Evolutionary conservation across 2,329 filamentous ascomycete genomes (phyloP).

Genomic region (Dryadomyces quercivorus): DNA sequence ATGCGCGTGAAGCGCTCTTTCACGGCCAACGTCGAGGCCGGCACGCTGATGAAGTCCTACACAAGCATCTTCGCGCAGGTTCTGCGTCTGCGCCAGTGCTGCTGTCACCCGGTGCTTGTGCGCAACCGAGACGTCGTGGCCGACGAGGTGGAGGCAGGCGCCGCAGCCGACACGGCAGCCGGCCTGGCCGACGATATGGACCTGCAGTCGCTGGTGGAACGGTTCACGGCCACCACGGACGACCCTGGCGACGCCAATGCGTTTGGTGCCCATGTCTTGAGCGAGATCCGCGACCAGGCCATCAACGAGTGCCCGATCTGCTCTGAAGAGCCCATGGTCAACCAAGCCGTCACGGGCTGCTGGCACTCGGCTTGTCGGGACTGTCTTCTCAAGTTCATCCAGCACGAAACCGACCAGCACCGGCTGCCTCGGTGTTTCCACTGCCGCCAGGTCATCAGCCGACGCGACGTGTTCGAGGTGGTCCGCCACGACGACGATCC

Average conservation of each 20-base stretch:
- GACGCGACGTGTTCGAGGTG: slow-evolving; percentile 83
- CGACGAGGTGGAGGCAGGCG: slow-evolving; percentile 75
- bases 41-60: slow-evolving; percentile 88
- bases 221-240: slow-evolving; percentile 62
- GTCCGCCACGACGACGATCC: slow-evolving; percentile 58
- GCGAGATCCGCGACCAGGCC: slow-evolving; percentile 83
- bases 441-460: slow-evolving; percentile 72
- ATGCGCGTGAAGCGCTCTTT: slow-evolving; percentile 73
- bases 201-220: slow-evolving; percentile 69
- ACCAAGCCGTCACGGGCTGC: slow-evolving; percentile 88
- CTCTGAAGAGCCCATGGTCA: slow-evolving; percentile 87
- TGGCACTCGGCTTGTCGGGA: slow-evolving; percentile 97
- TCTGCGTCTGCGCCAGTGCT: slow-evolving; percentile 79
- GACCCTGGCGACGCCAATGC: slow-evolving; percentile 49
- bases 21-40: slow-evolving; percentile 75
- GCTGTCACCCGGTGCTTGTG: slow-evolving; percentile 84
- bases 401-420: slow-evolving; percentile 68
- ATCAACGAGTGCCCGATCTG: slow-evolving; percentile 89
- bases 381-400: slow-evolving; percentile 81
- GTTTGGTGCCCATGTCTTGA: slow-evolving; percentile 78
- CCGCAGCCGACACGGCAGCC: slow-evolving; percentile 64
- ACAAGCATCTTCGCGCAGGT: slow-evolving; percentile 98
- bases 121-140: slow-evolving; percentile 74
- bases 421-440: slow-evolving; percentile 76
- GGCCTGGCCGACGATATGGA: slow-evolving; percentile 95